Base-by-base conservation (phyloP, 176 grass and related monocot species). In the Paspalum notatum region DNA sequence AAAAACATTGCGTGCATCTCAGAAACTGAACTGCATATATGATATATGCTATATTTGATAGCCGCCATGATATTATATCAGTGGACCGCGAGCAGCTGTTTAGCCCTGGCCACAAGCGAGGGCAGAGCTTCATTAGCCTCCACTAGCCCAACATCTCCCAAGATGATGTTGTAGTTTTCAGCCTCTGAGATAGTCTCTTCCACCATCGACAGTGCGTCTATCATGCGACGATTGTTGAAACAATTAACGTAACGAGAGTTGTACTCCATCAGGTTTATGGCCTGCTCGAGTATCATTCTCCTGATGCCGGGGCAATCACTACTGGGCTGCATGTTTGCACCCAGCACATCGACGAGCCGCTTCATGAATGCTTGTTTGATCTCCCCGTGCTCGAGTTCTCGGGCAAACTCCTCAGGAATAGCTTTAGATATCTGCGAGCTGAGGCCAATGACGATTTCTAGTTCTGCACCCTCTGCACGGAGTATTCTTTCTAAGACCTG, bases 401-500 rank as follows among this genome's bases (percentile, higher is more conserved):
- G 26, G 5, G 13, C 26, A 38, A 72, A 82, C 5, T 62, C 12
- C 3, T 11, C 44, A 25, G 68, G 80, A 62, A 62, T 39, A 26
- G 21, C 20, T 4, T 25, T 47, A 6, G 9, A 62, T 62, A 72
- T 62, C 3, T 82, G 68, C 12, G 80, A 82, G 25, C 56, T 82
- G 62, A 82, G 80, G 27, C 80, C 68, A 51, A 82, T 22, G 21
- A 72, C 9, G 17, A 62, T 60, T 14, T 82, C 80, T 24, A 82
- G 20, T 39, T 82, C 80, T 17, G 11, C 20, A 6, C 57, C 58
- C 17, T 62, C 59, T 65, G 58, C 9, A 21, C 5, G 1, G 3
- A 16, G 24, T 74, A 44, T 65, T 74, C 32, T 39, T 53, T 82
- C 58, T n/a, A 64, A 1, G 20, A 82, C 80, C 80, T 82, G 58